Evolutionary conservation across 495 filamentous ascomycete species (phyloP).

Genomic region (Aspergillus carlsbadensis): DNA sequence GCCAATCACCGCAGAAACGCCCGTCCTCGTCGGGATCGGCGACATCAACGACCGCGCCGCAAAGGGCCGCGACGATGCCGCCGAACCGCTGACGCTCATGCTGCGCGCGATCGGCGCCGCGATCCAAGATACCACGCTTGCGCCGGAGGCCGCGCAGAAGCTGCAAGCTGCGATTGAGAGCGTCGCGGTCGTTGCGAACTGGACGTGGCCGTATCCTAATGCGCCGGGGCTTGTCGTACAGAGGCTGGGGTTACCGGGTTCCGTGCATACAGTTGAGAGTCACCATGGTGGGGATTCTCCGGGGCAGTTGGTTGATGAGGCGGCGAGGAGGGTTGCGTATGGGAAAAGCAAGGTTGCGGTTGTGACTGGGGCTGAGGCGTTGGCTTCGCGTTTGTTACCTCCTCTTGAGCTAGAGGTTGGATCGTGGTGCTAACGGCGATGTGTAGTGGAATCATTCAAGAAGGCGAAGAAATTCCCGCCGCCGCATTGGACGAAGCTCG

Average conservation of each 20-base stretch:
- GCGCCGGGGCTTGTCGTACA: slow-evolving; percentile 44
- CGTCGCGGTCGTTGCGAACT: slow-evolving; percentile 52
- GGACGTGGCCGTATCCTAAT: slow-evolving; percentile 58
- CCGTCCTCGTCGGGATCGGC: slow-evolving; percentile 53
- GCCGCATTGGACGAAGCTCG: slow-evolving; percentile 43
- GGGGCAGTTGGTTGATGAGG: slow-evolving; percentile 53
- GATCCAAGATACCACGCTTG: slow-evolving; percentile 34
- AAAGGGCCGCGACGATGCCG: slow-evolving; percentile 45
- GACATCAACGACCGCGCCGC: slow-evolving; percentile 51
- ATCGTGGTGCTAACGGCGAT: slow-evolving; percentile 19
- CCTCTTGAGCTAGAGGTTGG: slow-evolving; percentile 11
- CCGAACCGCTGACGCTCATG: slow-evolving; percentile 54
- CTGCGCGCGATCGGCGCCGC: slow-evolving; percentile 45
- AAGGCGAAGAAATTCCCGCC: slow-evolving; percentile 43
- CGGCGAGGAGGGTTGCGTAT: slow-evolving; percentile 46
- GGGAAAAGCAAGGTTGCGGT: slow-evolving; percentile 49
- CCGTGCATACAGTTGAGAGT: slow-evolving; percentile 40
- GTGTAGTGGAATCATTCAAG: slow-evolving; percentile 34
- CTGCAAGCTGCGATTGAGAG: slow-evolving; percentile 50
- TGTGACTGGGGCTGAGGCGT: slow-evolving; percentile 56
- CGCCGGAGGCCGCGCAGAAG: slow-evolving; percentile 15
- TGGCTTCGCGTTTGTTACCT: slow-evolving; percentile 47
- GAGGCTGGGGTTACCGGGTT: slow-evolving; percentile 34
- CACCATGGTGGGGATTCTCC: slow-evolving; percentile 56
- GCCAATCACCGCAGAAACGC: slow-evolving; percentile 17